Base-by-base conservation (phyloP, 1,284 basidiomycete species). In the Porogramme epimiltina region DNA sequence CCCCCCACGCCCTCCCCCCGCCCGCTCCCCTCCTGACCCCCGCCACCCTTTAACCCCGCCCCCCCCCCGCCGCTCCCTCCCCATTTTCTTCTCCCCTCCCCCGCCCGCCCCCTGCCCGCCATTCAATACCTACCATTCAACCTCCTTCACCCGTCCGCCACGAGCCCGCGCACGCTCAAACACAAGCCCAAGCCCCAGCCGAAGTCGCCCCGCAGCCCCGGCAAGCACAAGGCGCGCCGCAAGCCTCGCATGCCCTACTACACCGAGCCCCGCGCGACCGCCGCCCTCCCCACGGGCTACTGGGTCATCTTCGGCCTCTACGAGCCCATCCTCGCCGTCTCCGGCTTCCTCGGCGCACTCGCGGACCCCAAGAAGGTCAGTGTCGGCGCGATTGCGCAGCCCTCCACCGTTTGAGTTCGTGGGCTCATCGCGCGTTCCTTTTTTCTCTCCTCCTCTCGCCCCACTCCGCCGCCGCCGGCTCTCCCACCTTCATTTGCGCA, bases 281-380 rank as follows among this genome's bases (percentile, higher is more conserved):
- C 87, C 55, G 83, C 87, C 28, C 75, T 90, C 58, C 87, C 87
- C 28, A 76, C 79, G 59, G 77, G 81, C 58, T 90, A 91, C 70
- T 91, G 82, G 68, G 74, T 79, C 44, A 74, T 86, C 53, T 91
- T 91, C 63, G 87, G 80, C 23, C 73, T 81, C 51, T 89, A 86
- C 64, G 88, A 91, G 68, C 87, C 88, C 1, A 71, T 83, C 22
- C 67, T 90, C 49, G 82, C 84, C n/a, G 66, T 77, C 15, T 64
- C 80, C 36, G 86, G 87, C 33, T 81, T 87, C 65, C 53, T 88
- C 41, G 87, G 87, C 3, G 75, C 86, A 2, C 61, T 85, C n/a
- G 77, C 77, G 24, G 82, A 89, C 66, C 87, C 88, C 15, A 77
- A 81, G 68, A 72, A 77, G 62, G 87, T 36, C 34, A 13, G 22